Conservation (phyloP, 2,329 filamentous ascomycete genomes). For the Zymoseptoria tritici region DNA sequence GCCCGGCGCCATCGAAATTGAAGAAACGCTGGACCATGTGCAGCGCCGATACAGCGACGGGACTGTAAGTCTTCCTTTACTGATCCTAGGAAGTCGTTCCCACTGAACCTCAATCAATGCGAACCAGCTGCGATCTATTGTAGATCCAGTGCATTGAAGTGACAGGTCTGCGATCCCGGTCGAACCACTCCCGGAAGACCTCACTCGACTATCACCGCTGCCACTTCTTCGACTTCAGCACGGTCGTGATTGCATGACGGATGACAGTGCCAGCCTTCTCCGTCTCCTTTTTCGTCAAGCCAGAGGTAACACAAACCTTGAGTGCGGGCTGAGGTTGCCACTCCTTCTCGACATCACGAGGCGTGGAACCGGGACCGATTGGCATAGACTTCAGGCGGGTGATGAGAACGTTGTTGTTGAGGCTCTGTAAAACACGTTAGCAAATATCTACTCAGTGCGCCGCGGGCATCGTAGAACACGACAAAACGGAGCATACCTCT, state of each 20-base stretch:
- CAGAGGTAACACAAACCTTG: constrained; percentile 84
- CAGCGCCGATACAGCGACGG: not conserved
- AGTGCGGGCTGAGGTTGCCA: constrained; percentile 72
- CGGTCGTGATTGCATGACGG: constrained; percentile 86
- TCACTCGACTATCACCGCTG: constrained; percentile 3
- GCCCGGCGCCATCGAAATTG: not conserved
- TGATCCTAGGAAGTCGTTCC: not conserved
- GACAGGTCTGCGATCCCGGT: not conserved
- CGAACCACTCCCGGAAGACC: not conserved
- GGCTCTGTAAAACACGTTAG: constrained; percentile 46
- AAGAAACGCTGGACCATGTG: not conserved
- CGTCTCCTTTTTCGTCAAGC: constrained; percentile 84
- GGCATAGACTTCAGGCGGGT: constrained; percentile 77
- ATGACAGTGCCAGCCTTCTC: constrained; percentile 88
- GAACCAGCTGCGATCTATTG: not conserved
- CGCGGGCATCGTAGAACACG: not conserved
- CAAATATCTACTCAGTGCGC: not conserved
- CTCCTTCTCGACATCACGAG: constrained; percentile 54
- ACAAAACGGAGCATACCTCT: constrained; percentile 56
- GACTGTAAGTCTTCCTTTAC: not conserved
- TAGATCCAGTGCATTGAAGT: not conserved
- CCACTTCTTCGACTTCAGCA: constrained; percentile 53
- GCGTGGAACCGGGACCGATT: constrained; percentile 47
- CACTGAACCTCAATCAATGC: not conserved
- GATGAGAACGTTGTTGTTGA: constrained; percentile 83